Evolutionary conservation across 148 eudicot species (phyloP).

Genomic region (Agrostemma githago): DNA sequence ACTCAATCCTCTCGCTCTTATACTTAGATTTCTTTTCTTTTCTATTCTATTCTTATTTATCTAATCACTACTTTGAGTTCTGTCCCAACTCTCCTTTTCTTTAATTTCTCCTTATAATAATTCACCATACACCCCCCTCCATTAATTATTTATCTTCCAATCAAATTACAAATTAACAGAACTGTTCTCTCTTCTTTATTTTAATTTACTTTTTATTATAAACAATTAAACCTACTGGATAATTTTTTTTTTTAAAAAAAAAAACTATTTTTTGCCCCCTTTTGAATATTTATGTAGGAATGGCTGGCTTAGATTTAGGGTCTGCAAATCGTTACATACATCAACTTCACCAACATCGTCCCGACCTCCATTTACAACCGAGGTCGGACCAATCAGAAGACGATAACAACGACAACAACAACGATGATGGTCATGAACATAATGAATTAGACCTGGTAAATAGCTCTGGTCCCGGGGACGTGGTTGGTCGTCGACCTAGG

Average conservation of each 20-base stretch:
- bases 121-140: neutral
- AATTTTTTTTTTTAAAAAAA: neutral
- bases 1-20: conserved; percentile 13
- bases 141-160: neutral
- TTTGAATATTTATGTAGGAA: conserved; percentile 36
- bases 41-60: conserved; percentile 16
- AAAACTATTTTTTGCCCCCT: neutral
- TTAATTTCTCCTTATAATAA: conserved; percentile 16
- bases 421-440: conserved; percentile 12
- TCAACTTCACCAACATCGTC: conserved; percentile 37
- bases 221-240: conserved; percentile 1
- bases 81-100: conserved; percentile 16
- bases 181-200: conserved; percentile 11
- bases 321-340: conserved; percentile 49
- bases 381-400: conserved; percentile 26
- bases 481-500: conserved; percentile 51
- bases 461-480: conserved; percentile 33
- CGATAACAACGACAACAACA: conserved; percentile 24
- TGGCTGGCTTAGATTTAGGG: conserved; percentile 73
- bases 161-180: conserved; percentile 15
- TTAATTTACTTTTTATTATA: conserved; percentile 11
- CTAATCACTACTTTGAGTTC: neutral
- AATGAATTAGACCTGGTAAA: conserved; percentile 30
- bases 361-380: conserved; percentile 36
- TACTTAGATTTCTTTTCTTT: neutral